phyloP scores from a whole-genome alignment of 208 protist genomes.

The Porcisia hertigi region DNA sequence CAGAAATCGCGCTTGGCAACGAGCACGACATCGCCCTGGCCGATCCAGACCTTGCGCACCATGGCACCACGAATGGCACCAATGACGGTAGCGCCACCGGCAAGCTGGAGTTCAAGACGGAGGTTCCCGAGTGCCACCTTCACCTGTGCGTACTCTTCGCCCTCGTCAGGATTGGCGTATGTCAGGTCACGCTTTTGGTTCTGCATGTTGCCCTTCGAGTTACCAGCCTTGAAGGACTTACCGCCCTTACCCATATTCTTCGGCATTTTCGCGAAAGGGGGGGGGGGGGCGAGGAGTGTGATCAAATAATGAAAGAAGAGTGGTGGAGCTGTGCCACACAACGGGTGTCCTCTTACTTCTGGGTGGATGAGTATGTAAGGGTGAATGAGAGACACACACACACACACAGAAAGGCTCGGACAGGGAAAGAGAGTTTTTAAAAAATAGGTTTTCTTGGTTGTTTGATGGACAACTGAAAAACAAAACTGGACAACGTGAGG shows the following conservation, averaged over 20 bases:
- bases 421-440: too few species aligned
- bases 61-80: conserved; percentile 83
- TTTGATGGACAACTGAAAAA: too few species aligned
- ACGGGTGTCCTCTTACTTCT: too few species aligned
- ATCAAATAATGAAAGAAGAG: neutral
- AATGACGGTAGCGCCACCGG: conserved; percentile 74
- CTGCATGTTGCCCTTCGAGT: conserved; percentile 94
- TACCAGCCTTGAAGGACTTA: conserved; percentile 97
- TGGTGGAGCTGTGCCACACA: neutral
- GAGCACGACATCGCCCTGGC: conserved; percentile 77
- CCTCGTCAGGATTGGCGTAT: conserved; percentile 93
- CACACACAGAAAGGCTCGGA: too few species aligned
- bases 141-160: conserved; percentile 98
- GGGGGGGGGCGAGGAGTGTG: too few species aligned
- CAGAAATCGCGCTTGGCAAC: conserved; percentile 83
- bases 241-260: conserved; percentile 95
- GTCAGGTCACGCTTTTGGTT: conserved; percentile 96
- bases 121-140: conserved; percentile 97
- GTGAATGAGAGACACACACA: neutral
- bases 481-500: too few species aligned
- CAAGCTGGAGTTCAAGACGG: conserved; percentile 93
- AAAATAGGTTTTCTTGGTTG: too few species aligned
- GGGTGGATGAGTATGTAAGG: too few species aligned
- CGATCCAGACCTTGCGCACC: conserved; percentile 87
- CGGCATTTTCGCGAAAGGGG: conserved; percentile 65